Evolutionary conservation across 495 filamentous ascomycete genomes (phyloP).

Genomic region (Aspergillus asperescens): DNA sequence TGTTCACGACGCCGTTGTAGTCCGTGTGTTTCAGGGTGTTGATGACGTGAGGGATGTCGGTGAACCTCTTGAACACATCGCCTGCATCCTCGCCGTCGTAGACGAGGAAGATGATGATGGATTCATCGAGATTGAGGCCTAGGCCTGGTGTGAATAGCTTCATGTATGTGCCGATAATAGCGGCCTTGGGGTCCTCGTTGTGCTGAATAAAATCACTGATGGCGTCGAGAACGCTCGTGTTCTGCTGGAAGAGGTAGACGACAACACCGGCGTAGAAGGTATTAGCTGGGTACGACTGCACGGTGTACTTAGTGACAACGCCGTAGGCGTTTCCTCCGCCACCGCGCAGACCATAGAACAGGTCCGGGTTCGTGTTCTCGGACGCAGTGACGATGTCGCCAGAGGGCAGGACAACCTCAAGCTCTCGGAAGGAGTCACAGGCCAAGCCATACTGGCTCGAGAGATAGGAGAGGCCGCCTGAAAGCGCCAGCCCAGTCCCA

Average conservation of each 20-base stretch:
- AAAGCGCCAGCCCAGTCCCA: slow-evolving; percentile 6
- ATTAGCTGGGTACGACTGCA: slow-evolving; percentile 6
- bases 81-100: slow-evolving; percentile 4
- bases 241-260: slow-evolving; percentile 11
- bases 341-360: slow-evolving; percentile 10
- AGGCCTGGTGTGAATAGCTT: slow-evolving; percentile 3
- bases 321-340: slow-evolving; percentile 12
- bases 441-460: slow-evolving; percentile 10
- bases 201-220: slow-evolving; percentile 7
- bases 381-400: slow-evolving; percentile 6
- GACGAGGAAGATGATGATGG: slow-evolving; percentile 10
- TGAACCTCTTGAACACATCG: slow-evolving; percentile 6
- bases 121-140: slow-evolving; percentile 6
- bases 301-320: slow-evolving; percentile 11
- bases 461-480: slow-evolving; percentile 11
- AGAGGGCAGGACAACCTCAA: slow-evolving; percentile 9
- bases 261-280: slow-evolving; percentile 10
- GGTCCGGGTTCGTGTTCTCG: background rate
- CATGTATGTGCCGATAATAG: slow-evolving; percentile 13
- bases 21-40: slow-evolving; percentile 1
- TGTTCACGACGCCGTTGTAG: slow-evolving; percentile 8
- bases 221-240: slow-evolving; percentile 1
- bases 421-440: slow-evolving; percentile 13
- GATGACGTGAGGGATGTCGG: slow-evolving; percentile 7
- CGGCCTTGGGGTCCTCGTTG: slow-evolving; percentile 11